Percentiles rank a stretch among this genome's conserved stretches.
phyloP scores from a whole-genome alignment of 1,284 basidiomycete genomes.

The Melanopsichium pennsylvanicum region DNA sequence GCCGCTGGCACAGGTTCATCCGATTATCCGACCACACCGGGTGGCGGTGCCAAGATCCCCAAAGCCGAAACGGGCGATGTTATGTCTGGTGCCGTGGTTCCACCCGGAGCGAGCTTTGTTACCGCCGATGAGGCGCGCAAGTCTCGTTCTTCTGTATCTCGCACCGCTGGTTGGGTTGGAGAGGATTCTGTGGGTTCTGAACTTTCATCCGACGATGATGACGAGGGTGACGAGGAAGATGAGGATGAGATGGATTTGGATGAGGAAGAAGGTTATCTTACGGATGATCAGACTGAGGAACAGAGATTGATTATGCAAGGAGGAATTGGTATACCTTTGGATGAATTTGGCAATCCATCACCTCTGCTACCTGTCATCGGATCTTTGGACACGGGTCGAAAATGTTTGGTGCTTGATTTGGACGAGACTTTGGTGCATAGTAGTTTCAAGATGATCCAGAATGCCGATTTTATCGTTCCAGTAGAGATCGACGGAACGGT shows the following conservation, averaged over 20 bases:
- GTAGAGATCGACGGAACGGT: conserved; percentile 98
- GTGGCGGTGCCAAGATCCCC: conserved; percentile 62
- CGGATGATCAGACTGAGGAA: conserved; percentile 77
- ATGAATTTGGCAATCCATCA: conserved; percentile 82
- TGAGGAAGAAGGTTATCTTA: conserved; percentile 65
- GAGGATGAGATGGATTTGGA: conserved; percentile 67
- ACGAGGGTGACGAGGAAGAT: conserved; percentile 46
- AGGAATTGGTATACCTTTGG: conserved; percentile 81
- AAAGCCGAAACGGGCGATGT: conserved; percentile 73
- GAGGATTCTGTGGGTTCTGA: too few species aligned
- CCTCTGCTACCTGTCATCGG: conserved; percentile 82
- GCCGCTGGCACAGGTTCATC: not conserved
- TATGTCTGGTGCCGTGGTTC: conserved; percentile 75
- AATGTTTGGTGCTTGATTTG: conserved; percentile 88
- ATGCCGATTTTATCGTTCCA: conserved; percentile 94
- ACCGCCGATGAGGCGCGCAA: conserved; percentile 35
- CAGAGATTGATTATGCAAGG: conserved; percentile 80
- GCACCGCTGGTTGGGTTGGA: too few species aligned
- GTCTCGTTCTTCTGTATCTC: conserved; percentile 6
- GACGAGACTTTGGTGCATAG: conserved; percentile 92
- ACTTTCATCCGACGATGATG: conserved; percentile 2
- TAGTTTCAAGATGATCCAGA: conserved; percentile 66
- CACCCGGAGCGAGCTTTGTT: conserved; percentile 74
- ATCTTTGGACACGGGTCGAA: conserved; percentile 79
- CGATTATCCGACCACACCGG: conserved; percentile 38